These are phyloP conservation scores for Neopestalotiopsis sp. DNA, from an alignment of 2,329 filamentous ascomycete genomes.

Conservation along the genomic window DNA sequence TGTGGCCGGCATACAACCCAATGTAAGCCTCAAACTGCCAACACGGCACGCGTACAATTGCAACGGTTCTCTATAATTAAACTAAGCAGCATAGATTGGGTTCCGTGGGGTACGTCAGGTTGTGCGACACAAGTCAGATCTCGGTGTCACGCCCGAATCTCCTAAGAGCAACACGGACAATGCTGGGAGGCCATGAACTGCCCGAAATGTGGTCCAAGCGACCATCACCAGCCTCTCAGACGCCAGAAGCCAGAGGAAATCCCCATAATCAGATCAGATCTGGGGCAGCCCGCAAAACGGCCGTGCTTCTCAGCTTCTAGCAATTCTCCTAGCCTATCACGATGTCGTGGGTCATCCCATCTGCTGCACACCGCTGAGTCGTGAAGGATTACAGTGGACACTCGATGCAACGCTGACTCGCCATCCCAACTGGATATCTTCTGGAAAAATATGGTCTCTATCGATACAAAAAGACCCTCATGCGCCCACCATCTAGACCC, in stretches of 20 bases:
- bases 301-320: neutral
- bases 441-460: neutral
- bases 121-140: neutral
- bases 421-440: conserved; percentile 1
- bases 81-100: neutral
- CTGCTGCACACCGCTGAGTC: conserved; percentile 5
- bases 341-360: conserved; percentile 1
- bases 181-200: neutral
- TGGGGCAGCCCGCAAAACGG: neutral
- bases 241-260: neutral
- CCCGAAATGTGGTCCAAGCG: neutral
- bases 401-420: neutral
- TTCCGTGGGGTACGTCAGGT: conserved; percentile 2
- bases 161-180: neutral
- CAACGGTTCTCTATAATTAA: neutral
- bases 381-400: neutral
- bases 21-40: neutral
- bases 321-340: neutral
- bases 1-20: neutral
- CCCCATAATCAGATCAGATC: neutral
- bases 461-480: conserved; percentile 5
- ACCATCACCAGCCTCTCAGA: neutral
- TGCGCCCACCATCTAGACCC: conserved; percentile 5
- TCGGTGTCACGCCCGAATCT: neutral
- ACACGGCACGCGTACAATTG: neutral